These are phyloP conservation scores for Eucalyptus brandiana DNA, from an alignment of 345 rosid species.

Conservation along the genomic window DNA sequence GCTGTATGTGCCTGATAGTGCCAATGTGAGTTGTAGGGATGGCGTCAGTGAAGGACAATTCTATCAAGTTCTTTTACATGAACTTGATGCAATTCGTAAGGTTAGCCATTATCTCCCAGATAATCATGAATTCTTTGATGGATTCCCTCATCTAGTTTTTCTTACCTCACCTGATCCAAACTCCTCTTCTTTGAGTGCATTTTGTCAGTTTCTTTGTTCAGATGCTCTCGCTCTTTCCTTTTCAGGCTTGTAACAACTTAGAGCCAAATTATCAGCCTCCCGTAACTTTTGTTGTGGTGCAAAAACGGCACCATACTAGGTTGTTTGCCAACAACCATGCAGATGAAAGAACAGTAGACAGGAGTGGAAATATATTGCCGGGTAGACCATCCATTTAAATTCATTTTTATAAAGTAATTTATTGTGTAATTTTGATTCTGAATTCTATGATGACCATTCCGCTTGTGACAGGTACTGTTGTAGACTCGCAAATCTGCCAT, in stretches of 20 bases:
- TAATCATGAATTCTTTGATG: neutral
- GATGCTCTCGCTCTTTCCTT: neutral
- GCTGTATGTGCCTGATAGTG: neutral
- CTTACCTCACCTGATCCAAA: neutral
- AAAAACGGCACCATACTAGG: slow-evolving; percentile 95
- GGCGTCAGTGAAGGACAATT: slow-evolving; percentile 97
- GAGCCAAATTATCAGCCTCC: slow-evolving; percentile 97
- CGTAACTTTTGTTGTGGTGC: slow-evolving; percentile 92
- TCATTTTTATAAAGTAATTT: neutral
- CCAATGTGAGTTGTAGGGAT: slow-evolving; percentile 35
- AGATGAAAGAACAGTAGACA: slow-evolving; percentile 56
- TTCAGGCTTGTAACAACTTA: slow-evolving; percentile 81
- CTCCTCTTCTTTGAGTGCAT: neutral
- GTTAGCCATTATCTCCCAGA: slow-evolving; percentile 8
- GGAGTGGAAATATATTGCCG: slow-evolving; percentile 84
- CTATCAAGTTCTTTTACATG: slow-evolving; percentile 77
- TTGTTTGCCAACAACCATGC: slow-evolving; percentile 70
- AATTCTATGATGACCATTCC: neutral
- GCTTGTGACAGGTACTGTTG: slow-evolving; percentile 62
- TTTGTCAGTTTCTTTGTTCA: neutral
- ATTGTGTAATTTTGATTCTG: neutral
- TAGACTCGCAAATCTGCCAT: slow-evolving; percentile 90
- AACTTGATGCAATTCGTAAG: slow-evolving; percentile 91
- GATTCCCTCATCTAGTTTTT: neutral
- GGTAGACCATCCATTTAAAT: slow-evolving; percentile 19